Percentiles rank a stretch among this genome's conserved stretches.
Conservation (phyloP, 192 early-diverging fungal genomes). For the Mortierella hygrophila region DNA sequence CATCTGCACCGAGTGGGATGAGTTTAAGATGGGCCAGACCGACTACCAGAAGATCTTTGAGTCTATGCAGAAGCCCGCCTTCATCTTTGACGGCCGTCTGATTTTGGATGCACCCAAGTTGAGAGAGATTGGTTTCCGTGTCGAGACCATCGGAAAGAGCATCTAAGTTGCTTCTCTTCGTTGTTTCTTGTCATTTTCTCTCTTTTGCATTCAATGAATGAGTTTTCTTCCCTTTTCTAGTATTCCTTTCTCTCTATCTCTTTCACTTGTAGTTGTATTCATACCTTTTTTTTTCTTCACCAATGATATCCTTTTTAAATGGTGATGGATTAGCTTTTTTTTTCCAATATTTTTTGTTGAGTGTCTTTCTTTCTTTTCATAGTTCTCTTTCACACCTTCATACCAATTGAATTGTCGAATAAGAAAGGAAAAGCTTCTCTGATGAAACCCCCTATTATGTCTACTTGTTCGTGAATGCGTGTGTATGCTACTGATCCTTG, state of each 20-base stretch:
- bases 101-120: constrained; percentile 76
- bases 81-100: constrained; percentile 90
- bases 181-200: neutral
- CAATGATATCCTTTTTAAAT: constrained; percentile 10
- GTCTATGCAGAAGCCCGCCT: constrained; percentile 85
- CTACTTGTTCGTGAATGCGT: too few relatives aligned
- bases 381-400: neutral
- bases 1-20: constrained; percentile 90
- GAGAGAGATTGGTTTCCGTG: constrained; percentile 81
- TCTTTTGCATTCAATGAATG: neutral
- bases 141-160: constrained; percentile 71
- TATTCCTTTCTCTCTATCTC: neutral
- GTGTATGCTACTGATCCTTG: neutral
- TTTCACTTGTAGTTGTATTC: constrained; percentile 14
- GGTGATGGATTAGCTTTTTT: neutral
- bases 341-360: neutral
- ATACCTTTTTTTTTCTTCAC: constrained; percentile 8
- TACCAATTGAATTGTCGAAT: neutral
- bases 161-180: neutral
- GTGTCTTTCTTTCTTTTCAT: neutral
- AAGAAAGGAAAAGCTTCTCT: neutral
- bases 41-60: constrained; percentile 77
- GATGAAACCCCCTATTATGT: neutral
- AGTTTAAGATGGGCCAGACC: constrained; percentile 74
- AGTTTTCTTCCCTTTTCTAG: neutral